Conservation (phyloP, 2,329 filamentous ascomycete genomes). For the Phoma sp. region DNA sequence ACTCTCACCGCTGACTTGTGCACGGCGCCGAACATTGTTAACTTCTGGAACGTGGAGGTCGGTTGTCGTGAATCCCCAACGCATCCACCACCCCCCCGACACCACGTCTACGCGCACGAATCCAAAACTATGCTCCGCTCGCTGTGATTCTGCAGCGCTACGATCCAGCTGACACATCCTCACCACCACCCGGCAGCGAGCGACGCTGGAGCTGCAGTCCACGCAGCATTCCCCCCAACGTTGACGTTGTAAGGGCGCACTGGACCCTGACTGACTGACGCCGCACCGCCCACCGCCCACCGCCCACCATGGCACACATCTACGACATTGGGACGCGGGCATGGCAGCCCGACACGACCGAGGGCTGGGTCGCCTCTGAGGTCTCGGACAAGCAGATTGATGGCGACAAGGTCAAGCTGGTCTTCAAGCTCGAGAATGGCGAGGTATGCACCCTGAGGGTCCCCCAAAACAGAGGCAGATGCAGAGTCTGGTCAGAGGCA, state of each 20-base stretch:
- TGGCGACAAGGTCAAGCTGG: slow-evolving; percentile 84
- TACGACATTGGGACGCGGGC: slow-evolving; percentile 97
- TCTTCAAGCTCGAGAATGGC: slow-evolving; percentile 90
- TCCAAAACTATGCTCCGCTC: slow-evolving; percentile 32
- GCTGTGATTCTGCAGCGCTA: slow-evolving; percentile 37
- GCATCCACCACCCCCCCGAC: slow-evolving; percentile 2
- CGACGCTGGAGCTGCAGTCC: slow-evolving; percentile 28
- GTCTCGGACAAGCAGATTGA: slow-evolving; percentile 83
- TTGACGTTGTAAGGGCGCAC: slow-evolving; percentile 23
- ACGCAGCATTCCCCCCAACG: neutral
- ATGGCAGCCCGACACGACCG: slow-evolving; percentile 95
- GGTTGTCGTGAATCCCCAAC: neutral
- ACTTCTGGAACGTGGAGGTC: slow-evolving; percentile 16
- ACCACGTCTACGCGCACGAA: slow-evolving; percentile 5
- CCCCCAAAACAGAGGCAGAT: neutral
- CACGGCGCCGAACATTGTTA: slow-evolving; percentile 17
- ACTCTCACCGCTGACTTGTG: slow-evolving; percentile 9
- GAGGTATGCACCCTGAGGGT: slow-evolving; percentile 65
- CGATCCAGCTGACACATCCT: slow-evolving; percentile 24
- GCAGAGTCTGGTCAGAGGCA: neutral
- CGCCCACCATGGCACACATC: slow-evolving; percentile 76
- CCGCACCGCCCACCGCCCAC: no score
- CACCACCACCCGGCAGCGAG: slow-evolving; percentile 13
- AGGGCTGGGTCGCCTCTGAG: slow-evolving; percentile 98
- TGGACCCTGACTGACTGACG: slow-evolving; percentile 30